Conservation (phyloP, 1,139 yeast species). For the Saccharomyces hybrid region DNA sequence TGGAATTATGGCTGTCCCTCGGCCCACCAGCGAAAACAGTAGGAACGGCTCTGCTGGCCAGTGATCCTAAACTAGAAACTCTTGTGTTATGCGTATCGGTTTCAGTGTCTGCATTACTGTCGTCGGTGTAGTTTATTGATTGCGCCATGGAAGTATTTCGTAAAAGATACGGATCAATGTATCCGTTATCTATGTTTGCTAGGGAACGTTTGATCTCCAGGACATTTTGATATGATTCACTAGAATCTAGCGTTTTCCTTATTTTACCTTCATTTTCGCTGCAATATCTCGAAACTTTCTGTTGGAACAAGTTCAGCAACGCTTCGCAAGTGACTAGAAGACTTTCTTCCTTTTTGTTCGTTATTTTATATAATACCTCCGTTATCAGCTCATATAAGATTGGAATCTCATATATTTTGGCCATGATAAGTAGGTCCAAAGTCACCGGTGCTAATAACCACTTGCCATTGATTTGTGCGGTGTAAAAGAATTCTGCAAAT, state of each 20-base stretch:
- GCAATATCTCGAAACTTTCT: slow-evolving; percentile 20
- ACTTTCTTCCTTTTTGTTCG: too few species aligned
- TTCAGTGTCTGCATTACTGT: slow-evolving; percentile 4
- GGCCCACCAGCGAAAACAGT: too few species aligned
- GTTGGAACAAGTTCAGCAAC: slow-evolving; percentile 17
- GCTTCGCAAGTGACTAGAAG: too few species aligned
- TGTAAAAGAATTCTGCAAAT: too few species aligned
- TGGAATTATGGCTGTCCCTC: too few species aligned
- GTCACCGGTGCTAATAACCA: too few species aligned
- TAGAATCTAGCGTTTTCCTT: slow-evolving; percentile 35
- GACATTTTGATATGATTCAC: slow-evolving; percentile 20
- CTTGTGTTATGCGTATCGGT: background rate
- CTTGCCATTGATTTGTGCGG: too few species aligned
- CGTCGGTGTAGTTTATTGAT: slow-evolving; percentile 1
- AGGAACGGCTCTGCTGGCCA: slow-evolving; percentile 7
- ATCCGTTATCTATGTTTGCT: slow-evolving; percentile 55
- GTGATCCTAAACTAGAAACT: slow-evolving; percentile 7
- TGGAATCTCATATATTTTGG: too few species aligned
- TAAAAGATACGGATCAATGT: slow-evolving; percentile 48
- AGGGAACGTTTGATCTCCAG: slow-evolving; percentile 20
- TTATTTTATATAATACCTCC: too few species aligned
- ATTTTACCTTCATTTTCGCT: slow-evolving; percentile 24
- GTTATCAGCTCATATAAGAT: too few species aligned
- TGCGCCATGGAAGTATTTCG: slow-evolving; percentile 32
- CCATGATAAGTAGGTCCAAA: too few species aligned